Evolutionary conservation across 2,329 filamentous ascomycete species (phyloP), one percentile per base, ranked within the genome.

Genomic region (Chaetomium strumarium): DNA sequence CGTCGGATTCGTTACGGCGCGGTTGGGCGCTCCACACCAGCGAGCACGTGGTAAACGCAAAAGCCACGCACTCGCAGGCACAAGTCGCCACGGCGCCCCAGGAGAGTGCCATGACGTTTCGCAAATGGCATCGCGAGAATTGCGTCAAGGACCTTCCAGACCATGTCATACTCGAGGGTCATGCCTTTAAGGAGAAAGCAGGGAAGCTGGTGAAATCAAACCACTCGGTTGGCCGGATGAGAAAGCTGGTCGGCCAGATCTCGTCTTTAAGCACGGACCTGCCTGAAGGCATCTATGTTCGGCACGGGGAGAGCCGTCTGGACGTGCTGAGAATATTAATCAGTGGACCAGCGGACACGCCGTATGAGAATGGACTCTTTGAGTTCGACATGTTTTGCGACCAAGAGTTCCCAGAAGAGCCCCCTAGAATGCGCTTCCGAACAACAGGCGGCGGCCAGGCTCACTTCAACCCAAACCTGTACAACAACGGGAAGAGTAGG

Each of bases 351-450:
- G 58, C 59, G 5, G 73, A 64, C 13, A 79, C 76, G 7, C 77
- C 78, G 13, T 80, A 81, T 61, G 76, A 76, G 56, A 67, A 75
- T 39, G 77, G 77, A 0, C 59, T 80, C 3, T 80, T 79, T 58
- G 77, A 80, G 55, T 81, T 81, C 52, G 76, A 80, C 58, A 58
- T 80, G 31, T 72, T 71, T 33, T 77, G 74, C 46, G 61, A 63
- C 8, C 12, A 30, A 0, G 57, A 68, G 0, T 80, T 75, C 51
- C 77, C 78, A 0, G 55, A 63, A 1, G 48, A 29, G 0, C 72
- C 76, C 11, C 77, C 77, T 0, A 7, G 46, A 7, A 66, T 78
- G 53, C 46, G 53, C 1, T 77, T 77, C 58, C 69, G 65, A 53
- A 76, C 73, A 0, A 78, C 77, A 0, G 72, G 70, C 1, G 64